Evolutionary conservation across 495 filamentous ascomycete species (phyloP).

Genomic region (Ramalina peruviana): DNA sequence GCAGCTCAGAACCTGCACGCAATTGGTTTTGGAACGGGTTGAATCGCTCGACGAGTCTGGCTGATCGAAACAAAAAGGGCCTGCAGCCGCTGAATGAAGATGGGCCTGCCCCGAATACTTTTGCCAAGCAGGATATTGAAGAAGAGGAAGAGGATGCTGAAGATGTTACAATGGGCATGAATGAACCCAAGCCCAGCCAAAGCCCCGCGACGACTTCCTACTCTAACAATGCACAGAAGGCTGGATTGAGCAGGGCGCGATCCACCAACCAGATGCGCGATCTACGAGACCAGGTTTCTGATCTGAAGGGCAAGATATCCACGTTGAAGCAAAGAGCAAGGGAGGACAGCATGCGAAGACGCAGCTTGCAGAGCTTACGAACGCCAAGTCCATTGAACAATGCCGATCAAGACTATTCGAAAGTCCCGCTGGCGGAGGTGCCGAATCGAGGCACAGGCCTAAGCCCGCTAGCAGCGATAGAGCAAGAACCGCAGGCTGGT

Average conservation of each 20-base stretch:
- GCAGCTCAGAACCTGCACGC: slow-evolving; percentile 10
- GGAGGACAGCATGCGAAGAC: slow-evolving; percentile 67
- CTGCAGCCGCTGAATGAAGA: slow-evolving; percentile 24
- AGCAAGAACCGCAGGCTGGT: neutral
- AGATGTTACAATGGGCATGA: too few relatives aligned
- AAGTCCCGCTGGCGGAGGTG: slow-evolving; percentile 21
- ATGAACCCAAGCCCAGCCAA: neutral
- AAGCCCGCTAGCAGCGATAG: neutral
- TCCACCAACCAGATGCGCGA: slow-evolving; percentile 64
- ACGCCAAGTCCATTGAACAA: slow-evolving; percentile 76
- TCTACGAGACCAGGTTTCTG: slow-evolving; percentile 84
- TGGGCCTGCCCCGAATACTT: slow-evolving; percentile 16
- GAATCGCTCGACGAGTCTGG: slow-evolving; percentile 12
- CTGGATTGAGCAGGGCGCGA: slow-evolving; percentile 32
- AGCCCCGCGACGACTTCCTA: neutral
- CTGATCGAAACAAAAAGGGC: slow-evolving; percentile 7
- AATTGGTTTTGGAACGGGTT: slow-evolving; percentile 19
- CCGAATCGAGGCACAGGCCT: neutral
- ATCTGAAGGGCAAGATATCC: slow-evolving; percentile 82
- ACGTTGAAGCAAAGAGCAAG: slow-evolving; percentile 67
- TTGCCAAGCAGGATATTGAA: slow-evolving; percentile 3
- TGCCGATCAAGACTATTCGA: slow-evolving; percentile 61
- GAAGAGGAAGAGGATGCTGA: slow-evolving; percentile 2
- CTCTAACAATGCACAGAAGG: neutral
- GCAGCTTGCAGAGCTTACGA: slow-evolving; percentile 71